Percentiles rank a stretch among this genome's conserved stretches.
These are phyloP conservation scores for Isatis lusitanica DNA, from an alignment of 441 rosid genomes.

Conservation along the genomic window DNA sequence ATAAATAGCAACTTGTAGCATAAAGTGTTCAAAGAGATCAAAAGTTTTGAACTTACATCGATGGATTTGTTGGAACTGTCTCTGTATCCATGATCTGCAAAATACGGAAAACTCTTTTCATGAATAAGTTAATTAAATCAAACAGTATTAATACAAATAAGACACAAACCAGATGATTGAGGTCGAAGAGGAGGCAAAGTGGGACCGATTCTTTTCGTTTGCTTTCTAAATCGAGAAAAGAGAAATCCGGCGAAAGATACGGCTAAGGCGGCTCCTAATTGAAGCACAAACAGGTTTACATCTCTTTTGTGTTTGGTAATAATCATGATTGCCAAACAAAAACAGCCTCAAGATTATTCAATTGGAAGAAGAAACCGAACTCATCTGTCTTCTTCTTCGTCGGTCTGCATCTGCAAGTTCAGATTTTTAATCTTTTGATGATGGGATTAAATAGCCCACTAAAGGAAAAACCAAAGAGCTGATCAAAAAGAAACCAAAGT, in stretches of 20 bases:
- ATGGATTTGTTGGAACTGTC: constrained; percentile 14
- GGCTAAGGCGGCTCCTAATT: constrained; percentile 67
- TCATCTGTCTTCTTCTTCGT: constrained; percentile 13
- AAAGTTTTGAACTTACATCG: constrained; percentile 4
- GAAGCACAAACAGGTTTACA: constrained; percentile 53
- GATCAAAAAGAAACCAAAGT: background rate
- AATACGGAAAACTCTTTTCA: background rate
- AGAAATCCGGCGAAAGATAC: constrained; percentile 73
- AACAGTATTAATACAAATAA: background rate
- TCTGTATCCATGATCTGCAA: constrained; percentile 27
- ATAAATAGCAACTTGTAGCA: constrained; percentile 18
- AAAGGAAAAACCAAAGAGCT: background rate
- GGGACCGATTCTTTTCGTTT: constrained; percentile 37
- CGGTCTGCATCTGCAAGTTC: constrained; percentile 9
- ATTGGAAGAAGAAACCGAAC: background rate
- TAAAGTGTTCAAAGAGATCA: background rate
- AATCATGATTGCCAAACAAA: constrained; percentile 29
- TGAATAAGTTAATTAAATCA: background rate
- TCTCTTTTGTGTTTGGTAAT: constrained; percentile 48
- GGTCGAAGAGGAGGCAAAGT: constrained; percentile 45
- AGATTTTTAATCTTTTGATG: background rate
- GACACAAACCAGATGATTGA: constrained; percentile 45
- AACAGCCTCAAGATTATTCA: background rate
- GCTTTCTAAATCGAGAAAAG: constrained; percentile 50
- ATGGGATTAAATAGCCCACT: constrained; percentile 5